Evolutionary conservation across 768 basidiomycete species (phyloP).

Genomic region (Gymnopilus dilepis): DNA sequence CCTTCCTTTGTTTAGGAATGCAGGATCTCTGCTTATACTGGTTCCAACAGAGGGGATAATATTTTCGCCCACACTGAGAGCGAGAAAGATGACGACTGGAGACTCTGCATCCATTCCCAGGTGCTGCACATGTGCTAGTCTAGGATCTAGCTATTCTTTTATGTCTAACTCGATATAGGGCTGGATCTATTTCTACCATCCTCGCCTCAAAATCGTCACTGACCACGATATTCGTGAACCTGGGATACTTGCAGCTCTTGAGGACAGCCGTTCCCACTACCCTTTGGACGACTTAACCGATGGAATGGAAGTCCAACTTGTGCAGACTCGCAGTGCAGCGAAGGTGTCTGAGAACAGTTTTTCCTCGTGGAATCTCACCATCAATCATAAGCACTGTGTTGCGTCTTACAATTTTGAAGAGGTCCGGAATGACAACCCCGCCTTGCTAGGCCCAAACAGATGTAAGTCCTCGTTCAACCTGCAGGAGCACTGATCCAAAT

Average conservation of each 20-base stretch:
- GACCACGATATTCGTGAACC: constrained; percentile 56
- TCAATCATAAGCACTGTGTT: constrained; percentile 54
- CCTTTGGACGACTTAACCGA: constrained; percentile 37
- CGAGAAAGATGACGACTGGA: constrained; percentile 36
- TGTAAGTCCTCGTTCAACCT: constrained; percentile 24
- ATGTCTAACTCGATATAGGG: constrained; percentile 38
- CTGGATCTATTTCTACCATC: constrained; percentile 56
- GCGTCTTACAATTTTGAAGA: constrained; percentile 47
- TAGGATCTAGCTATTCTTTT: background rate
- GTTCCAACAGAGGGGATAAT: background rate
- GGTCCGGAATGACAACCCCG: constrained; percentile 33
- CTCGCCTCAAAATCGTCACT: constrained; percentile 43
- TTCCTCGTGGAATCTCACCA: constrained; percentile 40
- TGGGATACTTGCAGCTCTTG: constrained; percentile 34
- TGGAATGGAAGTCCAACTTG: constrained; percentile 50
- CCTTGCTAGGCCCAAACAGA: constrained; percentile 31
- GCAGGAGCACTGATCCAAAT: constrained; percentile 1
- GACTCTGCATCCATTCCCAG: constrained; percentile 45
- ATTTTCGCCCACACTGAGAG: background rate
- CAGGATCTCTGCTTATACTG: background rate
- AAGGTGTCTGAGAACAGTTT: constrained; percentile 22
- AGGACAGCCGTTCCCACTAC: constrained; percentile 33
- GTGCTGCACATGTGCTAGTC: constrained; percentile 16
- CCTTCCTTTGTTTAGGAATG: background rate
- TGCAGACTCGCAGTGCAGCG: constrained; percentile 25